phyloP scores from a whole-genome alignment of 140 eudicot genomes.

The Oenanthe javanica region DNA sequence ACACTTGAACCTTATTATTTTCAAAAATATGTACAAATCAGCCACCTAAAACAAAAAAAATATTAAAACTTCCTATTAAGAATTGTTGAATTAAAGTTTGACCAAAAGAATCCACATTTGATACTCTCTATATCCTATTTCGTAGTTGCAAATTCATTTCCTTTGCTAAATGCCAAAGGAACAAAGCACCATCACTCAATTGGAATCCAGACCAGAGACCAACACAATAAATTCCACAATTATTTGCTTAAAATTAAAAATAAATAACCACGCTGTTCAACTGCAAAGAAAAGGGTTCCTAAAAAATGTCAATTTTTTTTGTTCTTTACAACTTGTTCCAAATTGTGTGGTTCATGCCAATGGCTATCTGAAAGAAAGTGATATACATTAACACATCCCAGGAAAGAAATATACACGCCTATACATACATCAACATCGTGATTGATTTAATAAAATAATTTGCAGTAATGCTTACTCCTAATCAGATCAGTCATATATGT shows the following conservation, averaged over 20 bases:
- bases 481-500: not conserved
- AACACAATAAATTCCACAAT: not conserved
- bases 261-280: not conserved
- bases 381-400: not conserved
- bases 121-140: too few relatives aligned
- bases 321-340: not conserved
- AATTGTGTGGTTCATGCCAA: not conserved
- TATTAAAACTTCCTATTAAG: too few relatives aligned
- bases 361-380: not conserved
- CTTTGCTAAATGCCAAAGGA: not conserved
- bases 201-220: conserved; percentile 8
- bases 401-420: not conserved
- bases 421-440: not conserved
- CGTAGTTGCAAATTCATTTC: not conserved
- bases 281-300: not conserved
- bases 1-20: too few relatives aligned
- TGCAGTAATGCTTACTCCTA: not conserved
- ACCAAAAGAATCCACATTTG: not conserved
- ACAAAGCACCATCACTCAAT: conserved; percentile 7
- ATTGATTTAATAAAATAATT: not conserved
- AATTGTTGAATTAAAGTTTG: not conserved
- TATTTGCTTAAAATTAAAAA: not conserved
- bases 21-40: too few relatives aligned
- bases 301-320: not conserved
- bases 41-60: too few relatives aligned